Evolutionary conservation across 306 rosid genomes (phyloP), one percentile per base, ranked within the genome.

Genomic region (Argentina anserina): DNA sequence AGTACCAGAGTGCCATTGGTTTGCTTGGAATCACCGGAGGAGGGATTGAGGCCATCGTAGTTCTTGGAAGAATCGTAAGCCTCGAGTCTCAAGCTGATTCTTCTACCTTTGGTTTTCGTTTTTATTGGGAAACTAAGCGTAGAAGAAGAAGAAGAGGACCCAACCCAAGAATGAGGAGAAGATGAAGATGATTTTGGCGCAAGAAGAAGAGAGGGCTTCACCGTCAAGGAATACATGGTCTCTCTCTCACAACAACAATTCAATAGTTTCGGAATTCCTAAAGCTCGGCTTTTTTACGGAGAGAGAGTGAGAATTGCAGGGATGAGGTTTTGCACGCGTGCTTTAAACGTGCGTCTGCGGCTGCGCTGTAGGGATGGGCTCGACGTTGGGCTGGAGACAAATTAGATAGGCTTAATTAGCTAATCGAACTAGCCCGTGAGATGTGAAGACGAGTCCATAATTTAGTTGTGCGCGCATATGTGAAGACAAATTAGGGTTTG

Each of bases 1-100:
- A 36, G 12, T 75, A 86, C 88, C 86, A 75, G 29, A 79, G 81
- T 64, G 75, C 84, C 84, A 49, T 81, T 86, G 21, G 86, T 78
- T 13, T 78, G 90, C 52, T 86, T 83, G 71, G 90, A 71, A 63
- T 86, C 88, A 43, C 71, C 80, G 17, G 81, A 18, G 42, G 60
- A 75, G 61, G 65, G 66, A 70, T 73, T 83, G 53, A 82, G 53
- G 33, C 34, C 42, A 26, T 66, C 77, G 67, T 80, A 5, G 63
- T 58, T 61, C 76, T 81, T 78, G 45, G 87, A 81, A 74, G 87
- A 74, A 56, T 81, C 83, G 41, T 81, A 79, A 52, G 85, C 90
- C 26, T 72, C 78, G 25, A 84, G 33, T 75, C 73, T 82, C 55
- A 84, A 53, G 36, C 75, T 43, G n/a, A 61, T 21, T 28, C 80